Conservation (phyloP, 257 asterid genomes). For the Solanum pennellii region DNA sequence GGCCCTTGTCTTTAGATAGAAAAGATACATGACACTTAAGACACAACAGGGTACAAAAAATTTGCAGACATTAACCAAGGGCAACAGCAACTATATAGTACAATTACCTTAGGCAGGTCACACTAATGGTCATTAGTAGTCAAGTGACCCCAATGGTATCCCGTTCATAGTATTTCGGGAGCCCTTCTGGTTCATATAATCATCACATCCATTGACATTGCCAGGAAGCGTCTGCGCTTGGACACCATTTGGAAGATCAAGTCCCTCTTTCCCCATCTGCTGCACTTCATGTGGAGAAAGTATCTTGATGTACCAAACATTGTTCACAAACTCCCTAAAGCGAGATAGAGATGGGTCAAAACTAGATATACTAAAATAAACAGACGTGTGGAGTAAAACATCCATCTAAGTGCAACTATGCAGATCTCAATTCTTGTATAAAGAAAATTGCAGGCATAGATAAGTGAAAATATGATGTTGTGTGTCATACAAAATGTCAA, state of each 20-base stretch:
- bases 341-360: not conserved
- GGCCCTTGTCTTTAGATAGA: not conserved
- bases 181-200: conserved; percentile 39
- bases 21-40: conserved; percentile 1
- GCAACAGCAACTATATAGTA: conserved; percentile 14
- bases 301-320: conserved; percentile 80
- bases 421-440: not conserved
- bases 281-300: conserved; percentile 87
- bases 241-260: conserved; percentile 47
- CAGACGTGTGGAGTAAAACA: not conserved
- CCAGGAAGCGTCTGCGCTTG: conserved; percentile 27
- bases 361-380: not conserved
- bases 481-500: not conserved
- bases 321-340: conserved; percentile 80
- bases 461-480: not conserved
- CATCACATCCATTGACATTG: conserved; percentile 36
- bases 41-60: conserved; percentile 7
- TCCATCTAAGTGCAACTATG: not conserved
- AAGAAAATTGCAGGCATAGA: not conserved
- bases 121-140: conserved; percentile 27
- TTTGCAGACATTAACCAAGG: conserved; percentile 4
- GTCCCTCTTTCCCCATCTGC: conserved; percentile 86
- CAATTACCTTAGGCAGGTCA: conserved; percentile 4
- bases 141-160: conserved; percentile 60
- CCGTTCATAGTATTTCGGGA: conserved; percentile 42